Base-by-base conservation (phyloP, 176 grass and related monocot species). In the Thinopyrum elongatum region DNA sequence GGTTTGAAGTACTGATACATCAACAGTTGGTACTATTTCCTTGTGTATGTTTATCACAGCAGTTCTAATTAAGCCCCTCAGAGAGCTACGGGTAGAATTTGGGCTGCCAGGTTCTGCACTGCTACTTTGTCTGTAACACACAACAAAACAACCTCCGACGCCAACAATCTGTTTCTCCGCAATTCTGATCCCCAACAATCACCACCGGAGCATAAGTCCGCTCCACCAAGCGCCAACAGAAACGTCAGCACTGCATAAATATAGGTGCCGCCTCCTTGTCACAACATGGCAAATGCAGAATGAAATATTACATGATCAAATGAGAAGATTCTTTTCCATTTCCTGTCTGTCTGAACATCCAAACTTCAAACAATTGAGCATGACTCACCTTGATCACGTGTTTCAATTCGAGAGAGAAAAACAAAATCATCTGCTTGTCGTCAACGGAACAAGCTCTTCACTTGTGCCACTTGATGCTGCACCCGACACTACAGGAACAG, bases 391-490 rank as follows among this genome's bases (percentile, higher is more conserved):
- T 6, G 13, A 31, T 47, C 46, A 10, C 30, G 36, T 62, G 39
- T 26, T 74, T 74, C 66, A 58, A 58, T 58, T 58, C 55, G 21
- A 70, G 8, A 1, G 35, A 38, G 19, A 70, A n/a, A 70, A 36
- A 8, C 3, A 53, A 53, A 53, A 58, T 58, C 67, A n/a, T 70
- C 21, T 22, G 10, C 4, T 70, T 31, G 3, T 70, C 21, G 33
- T 8, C 31, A 11, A 70, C 4, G 19, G 35, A 22, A n/a, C 10
- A 36, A n/a, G 4, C 21, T 22, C 1, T 63, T 92, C 73, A 89
- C 21, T 88, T 90, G 72, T 98, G 91, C 95, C 95, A 98, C 84
- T 98, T 98, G 80, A 98, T 95, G 90, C 79, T 98, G 91, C 95
- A 98, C 23, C 95, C 95, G 62, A 98, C 93, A 80, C 95, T 98